These are phyloP conservation scores for Rugosomyces carneus DNA, from an alignment of 1,284 basidiomycete genomes.

Conservation along the genomic window DNA sequence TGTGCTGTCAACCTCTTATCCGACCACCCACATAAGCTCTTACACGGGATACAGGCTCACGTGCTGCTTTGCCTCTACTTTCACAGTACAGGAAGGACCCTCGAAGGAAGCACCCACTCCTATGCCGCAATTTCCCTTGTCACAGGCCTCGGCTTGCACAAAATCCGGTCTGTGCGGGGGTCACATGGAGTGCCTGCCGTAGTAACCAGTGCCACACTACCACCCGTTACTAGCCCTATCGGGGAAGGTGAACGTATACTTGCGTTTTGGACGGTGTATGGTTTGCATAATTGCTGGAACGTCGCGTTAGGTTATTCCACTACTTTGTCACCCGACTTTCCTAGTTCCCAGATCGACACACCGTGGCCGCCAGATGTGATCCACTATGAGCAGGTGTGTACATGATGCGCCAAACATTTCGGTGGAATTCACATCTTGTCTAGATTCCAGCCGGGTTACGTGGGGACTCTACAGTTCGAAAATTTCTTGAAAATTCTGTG, in stretches of 20 bases:
- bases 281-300: slow-evolving; percentile 43
- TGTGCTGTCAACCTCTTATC: slow-evolving; percentile 30
- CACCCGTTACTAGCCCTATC: slow-evolving; percentile 24
- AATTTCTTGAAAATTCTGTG: slow-evolving; percentile 26
- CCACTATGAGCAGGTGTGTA: slow-evolving; percentile 36
- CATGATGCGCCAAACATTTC: slow-evolving; percentile 12
- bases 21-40: slow-evolving; percentile 33
- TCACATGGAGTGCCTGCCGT: slow-evolving; percentile 16
- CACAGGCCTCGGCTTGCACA: slow-evolving; percentile 33
- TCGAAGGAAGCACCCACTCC: slow-evolving; percentile 36
- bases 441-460: slow-evolving; percentile 26
- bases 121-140: slow-evolving; percentile 33
- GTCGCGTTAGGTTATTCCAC: slow-evolving; percentile 39
- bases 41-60: slow-evolving; percentile 50
- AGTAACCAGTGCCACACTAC: slow-evolving; percentile 13
- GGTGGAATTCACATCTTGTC: not conserved
- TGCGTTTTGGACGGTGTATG: slow-evolving; percentile 49
- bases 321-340: slow-evolving; percentile 35
- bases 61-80: slow-evolving; percentile 49
- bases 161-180: slow-evolving; percentile 27
- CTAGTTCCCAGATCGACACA: slow-evolving; percentile 44
- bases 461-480: slow-evolving; percentile 29
- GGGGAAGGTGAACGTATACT: slow-evolving; percentile 55
- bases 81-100: slow-evolving; percentile 35
- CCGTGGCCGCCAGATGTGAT: slow-evolving; percentile 48